Percentiles rank a stretch among this genome's conserved stretches.
Evolutionary conservation across 2,329 filamentous ascomycete genomes (phyloP).

Genomic region (Neoascochyta sp.): DNA sequence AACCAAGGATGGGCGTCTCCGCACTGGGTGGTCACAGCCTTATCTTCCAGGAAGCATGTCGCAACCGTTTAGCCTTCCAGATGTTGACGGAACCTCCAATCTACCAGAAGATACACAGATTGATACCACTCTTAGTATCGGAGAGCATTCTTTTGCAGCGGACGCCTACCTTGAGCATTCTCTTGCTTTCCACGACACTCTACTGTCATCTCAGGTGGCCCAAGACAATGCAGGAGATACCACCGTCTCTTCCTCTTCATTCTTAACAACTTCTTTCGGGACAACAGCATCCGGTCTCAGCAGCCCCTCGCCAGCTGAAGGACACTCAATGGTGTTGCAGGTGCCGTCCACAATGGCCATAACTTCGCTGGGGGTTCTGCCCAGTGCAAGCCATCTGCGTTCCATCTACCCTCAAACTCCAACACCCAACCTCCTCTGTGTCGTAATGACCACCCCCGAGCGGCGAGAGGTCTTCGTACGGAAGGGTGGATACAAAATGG

Average conservation of each 20-base stretch:
- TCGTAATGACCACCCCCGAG: slow-evolving; percentile 67
- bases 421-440: slow-evolving; percentile 77
- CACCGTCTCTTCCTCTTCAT: slow-evolving; percentile 31
- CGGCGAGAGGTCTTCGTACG: slow-evolving; percentile 66
- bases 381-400: slow-evolving; percentile 61
- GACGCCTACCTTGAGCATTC: slow-evolving; percentile 71
- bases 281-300: slow-evolving; percentile 26
- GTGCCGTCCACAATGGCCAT: slow-evolving; percentile 42
- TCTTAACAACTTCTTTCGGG: slow-evolving; percentile 37
- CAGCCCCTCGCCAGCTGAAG: slow-evolving; percentile 17
- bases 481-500: slow-evolving; percentile 53
- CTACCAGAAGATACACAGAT: slow-evolving; percentile 18
- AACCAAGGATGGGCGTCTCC: slow-evolving; percentile 14
- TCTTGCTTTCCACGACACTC: slow-evolving; percentile 64
- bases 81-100: slow-evolving; percentile 7
- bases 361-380: slow-evolving; percentile 66
- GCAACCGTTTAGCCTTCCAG: too few species aligned
- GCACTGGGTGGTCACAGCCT: slow-evolving; percentile 33
- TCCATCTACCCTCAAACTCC: slow-evolving; percentile 74
- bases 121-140: slow-evolving; percentile 22
- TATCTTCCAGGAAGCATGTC: slow-evolving; percentile 21
- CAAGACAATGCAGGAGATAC: slow-evolving; percentile 21
- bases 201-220: slow-evolving; percentile 57
- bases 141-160: slow-evolving; percentile 12
- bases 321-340: slow-evolving; percentile 7